Evolutionary conservation across 495 filamentous ascomycete genomes (phyloP), one percentile per base, ranked within the genome.

Genomic region (Pyronema domesticum): DNA sequence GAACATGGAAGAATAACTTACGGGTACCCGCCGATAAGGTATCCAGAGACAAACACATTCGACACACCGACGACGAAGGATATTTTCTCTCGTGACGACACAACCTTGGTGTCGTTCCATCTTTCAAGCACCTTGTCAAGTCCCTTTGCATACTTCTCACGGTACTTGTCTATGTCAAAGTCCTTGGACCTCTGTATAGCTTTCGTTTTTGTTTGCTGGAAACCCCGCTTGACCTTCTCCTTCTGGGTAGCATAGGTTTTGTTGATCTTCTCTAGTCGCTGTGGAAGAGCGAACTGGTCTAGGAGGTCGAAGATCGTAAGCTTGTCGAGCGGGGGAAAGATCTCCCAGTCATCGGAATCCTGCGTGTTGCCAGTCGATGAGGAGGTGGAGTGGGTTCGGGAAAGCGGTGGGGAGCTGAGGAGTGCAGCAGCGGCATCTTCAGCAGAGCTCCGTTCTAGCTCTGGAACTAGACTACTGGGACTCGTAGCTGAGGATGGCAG

Each of bases 21-120:
- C 14, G 91, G 87, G 61, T 73, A 80, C 18, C 79, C 85, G 48
- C 93, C 91, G 56, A 96, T 83, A 48, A 98, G 71, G 65, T 95
- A 95, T 44, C 89, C 93, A 57, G 86, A 93, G 62, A 95, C 80
- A 69, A 96, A 94, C 65, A 98, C 85, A 65, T 96, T 98, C 68
- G 95, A 79, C 46, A 95, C 89, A 61, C 86, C 91, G 43, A 82
- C 85, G 53, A 98, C 94, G 70, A 98, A 98, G 10, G 91, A 87
- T 18, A 89, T 70, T 73, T 98, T 98, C 74, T 98, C 93, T 42
- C 89, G 80, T 35, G 84, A 66, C 0, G 89, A 95, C 57, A 96
- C 86, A 55, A 78, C 79, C 58, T 85, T 86, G 37, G 84, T 81
- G 66, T 93, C 82, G 67, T 82, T 88, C 91, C 91, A 98, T 63